A percentile compares a stretch with the other conserved stretches of the same genome.
phyloP scores from a whole-genome alignment of 78 protist genomes.

The Planoprotostelium fungivorum region DNA sequence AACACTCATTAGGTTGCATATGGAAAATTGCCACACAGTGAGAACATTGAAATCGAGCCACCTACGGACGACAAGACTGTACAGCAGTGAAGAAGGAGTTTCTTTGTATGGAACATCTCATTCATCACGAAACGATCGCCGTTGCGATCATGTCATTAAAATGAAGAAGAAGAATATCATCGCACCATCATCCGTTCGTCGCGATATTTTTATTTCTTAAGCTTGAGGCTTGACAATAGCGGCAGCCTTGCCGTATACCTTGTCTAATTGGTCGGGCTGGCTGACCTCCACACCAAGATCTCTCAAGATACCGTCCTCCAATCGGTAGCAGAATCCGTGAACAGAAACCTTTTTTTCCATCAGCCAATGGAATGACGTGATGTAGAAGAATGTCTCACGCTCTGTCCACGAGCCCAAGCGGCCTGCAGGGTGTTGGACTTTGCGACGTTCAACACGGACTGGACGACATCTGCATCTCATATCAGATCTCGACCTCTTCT shows the following conservation, averaged over 20 bases:
- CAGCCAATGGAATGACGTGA: neutral
- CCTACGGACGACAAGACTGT: too few relatives aligned
- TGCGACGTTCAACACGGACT: constrained; percentile 73
- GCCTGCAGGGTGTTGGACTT: constrained; percentile 71
- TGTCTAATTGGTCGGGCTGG: neutral
- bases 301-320: constrained; percentile 59
- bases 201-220: too few relatives aligned
- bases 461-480: constrained; percentile 79
- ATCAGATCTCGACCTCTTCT: constrained; percentile 21
- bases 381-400: neutral
- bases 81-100: too few relatives aligned
- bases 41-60: too few relatives aligned
- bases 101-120: too few relatives aligned
- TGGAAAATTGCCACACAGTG: too few relatives aligned
- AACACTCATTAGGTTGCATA: too few relatives aligned
- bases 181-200: too few relatives aligned
- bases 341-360: constrained; percentile 3
- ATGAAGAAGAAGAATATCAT: too few relatives aligned
- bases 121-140: too few relatives aligned
- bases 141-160: too few relatives aligned
- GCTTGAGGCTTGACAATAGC: too few relatives aligned
- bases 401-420: constrained; percentile 49
- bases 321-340: constrained; percentile 64
- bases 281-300: constrained; percentile 19
- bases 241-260: neutral